Base-by-base conservation (phyloP, 805 yeast genomes). In the Metschnikowia rubicola region DNA sequence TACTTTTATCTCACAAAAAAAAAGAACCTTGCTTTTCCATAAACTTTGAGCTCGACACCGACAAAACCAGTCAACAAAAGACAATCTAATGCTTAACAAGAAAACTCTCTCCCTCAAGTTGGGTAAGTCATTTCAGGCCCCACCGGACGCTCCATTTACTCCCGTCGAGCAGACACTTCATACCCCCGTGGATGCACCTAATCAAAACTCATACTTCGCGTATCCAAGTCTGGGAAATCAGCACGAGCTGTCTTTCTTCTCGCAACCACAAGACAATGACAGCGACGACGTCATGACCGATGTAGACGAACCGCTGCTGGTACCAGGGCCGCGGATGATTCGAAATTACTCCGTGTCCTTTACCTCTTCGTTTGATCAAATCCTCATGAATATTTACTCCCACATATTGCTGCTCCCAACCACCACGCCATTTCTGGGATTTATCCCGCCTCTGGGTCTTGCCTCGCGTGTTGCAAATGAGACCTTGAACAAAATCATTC, bases 401-500 rank as follows among this genome's bases (percentile, higher is more conserved):
- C 63, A 67, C 39, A 56, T 70, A 35, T 55, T 71, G 39, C 62
- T 68, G 31, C 65, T 68, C 37, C 77, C 77, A 36, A 72, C 77
- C 17, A 71, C 76, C 3, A 71, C 76, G 17, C 77, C 77, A 10
- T 72, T 72, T 42, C 64, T 65, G 60, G 77, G 77, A 2, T 40
- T 52, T 10, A 59, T 65, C 9, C 77, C 77, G 13, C 77, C 77
- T 3, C 68, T 72, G 57, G 77, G 77, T 1, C 58, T 72, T 41
- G 75, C 67, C 19, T 66, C 73, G 35, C 67, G 65, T 48, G 74
- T 71, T n/a, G 75, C 75, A 31, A 66, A 66, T 51, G 76, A 72
- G 49, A 67, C 71, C 8, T 61, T 71, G 67, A 51, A 44, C 34
- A 56, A 50, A 39, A 54, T 71, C 42, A 51, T 68, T 10, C 39